Percentiles rank a stretch among this genome's conserved stretches.
Conservation (phyloP, 176 grass and related monocot species). For the Alopecurus myosuroides region DNA sequence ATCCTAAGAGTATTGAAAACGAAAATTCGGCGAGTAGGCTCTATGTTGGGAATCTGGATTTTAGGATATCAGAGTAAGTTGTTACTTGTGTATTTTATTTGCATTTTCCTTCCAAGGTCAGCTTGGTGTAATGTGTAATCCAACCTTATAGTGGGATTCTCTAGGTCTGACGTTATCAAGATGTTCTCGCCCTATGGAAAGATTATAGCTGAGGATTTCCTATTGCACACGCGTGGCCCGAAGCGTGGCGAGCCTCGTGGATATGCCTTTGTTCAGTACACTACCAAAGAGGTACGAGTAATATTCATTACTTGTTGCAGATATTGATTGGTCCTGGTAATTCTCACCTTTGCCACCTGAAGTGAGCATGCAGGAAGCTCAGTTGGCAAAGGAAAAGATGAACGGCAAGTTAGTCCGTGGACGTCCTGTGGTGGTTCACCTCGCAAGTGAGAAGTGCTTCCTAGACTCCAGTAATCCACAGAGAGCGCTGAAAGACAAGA, state of each 20-base stretch:
- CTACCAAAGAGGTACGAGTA: conserved; percentile 73
- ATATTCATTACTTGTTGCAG: conserved; percentile 22
- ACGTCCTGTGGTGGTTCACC: conserved; percentile 69
- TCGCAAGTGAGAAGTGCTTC: conserved; percentile 72
- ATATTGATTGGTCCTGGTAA: neutral
- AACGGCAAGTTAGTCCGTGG: conserved; percentile 68
- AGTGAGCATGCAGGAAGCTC: conserved; percentile 95
- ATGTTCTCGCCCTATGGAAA: conserved; percentile 90
- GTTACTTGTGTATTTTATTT: neutral
- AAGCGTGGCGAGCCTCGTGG: conserved; percentile 84
- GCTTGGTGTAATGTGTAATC: neutral
- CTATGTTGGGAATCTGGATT: conserved; percentile 88
- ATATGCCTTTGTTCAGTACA: conserved; percentile 92
- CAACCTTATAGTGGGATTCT: conserved; percentile 17
- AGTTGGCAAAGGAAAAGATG: conserved; percentile 84
- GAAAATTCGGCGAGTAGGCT: conserved; percentile 59
- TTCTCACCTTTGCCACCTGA: conserved; percentile 77
- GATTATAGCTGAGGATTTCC: conserved; percentile 71
- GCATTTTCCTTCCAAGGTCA: neutral
- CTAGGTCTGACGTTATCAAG: conserved; percentile 74
- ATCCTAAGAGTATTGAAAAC: conserved; percentile 37
- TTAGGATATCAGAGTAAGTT: conserved; percentile 76
- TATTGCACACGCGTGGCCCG: conserved; percentile 78
- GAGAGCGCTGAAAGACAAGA: conserved; percentile 30
- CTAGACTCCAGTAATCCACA: conserved; percentile 11